Evolutionary conservation across 2,329 filamentous ascomycete species (phyloP), one percentile per base, ranked within the genome.

Genomic region (Leptographium radiaticola): DNA sequence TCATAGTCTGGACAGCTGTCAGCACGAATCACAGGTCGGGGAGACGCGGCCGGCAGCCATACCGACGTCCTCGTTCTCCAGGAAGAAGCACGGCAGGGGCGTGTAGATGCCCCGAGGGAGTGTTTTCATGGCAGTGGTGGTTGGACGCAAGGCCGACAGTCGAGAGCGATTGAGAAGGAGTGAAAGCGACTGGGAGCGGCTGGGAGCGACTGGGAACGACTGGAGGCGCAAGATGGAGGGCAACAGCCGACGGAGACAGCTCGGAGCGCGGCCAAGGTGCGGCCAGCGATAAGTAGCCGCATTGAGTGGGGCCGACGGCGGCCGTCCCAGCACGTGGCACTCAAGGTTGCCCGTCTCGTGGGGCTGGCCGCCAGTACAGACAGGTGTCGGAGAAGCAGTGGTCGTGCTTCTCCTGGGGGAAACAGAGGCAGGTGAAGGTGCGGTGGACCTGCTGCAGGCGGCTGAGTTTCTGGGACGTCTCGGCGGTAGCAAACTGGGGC

Each of bases 331-430:
- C 43, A 10, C 6, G 25, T 45, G 43, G 43, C 43, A 4, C 13
- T 31, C 25, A 45, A 20, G 25, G 12, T 10, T 15, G 25, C 20
- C 43, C 15, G 43, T 12, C 43, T 7, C 12, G 18, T 8, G 30
- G 43, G 20, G 16, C 7, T 10, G 42, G 38, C 44, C 60, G 58
- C 70, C 71, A 73, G 53, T 73, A 71, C 9, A 74, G 65, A 18
- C 58, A 61, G 0, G 71, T 73, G 54, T 65, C 69, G 0, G 67
- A 70, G 53, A 74, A 74, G 2, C 66, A 67, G 8, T 63, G 64
- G 50, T 67, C 62, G 5, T 61, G 63, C 1, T 61, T 56, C n/a
- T 72, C 69, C 12, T 68, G 64, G 0, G 71, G 71, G 53, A 74
- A 73, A 0, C 55, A 51, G 25, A 62, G 62, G 46, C 64, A 63